Base-by-base conservation (phyloP, 441 rosid genomes). In the Breynia disticha region DNA sequence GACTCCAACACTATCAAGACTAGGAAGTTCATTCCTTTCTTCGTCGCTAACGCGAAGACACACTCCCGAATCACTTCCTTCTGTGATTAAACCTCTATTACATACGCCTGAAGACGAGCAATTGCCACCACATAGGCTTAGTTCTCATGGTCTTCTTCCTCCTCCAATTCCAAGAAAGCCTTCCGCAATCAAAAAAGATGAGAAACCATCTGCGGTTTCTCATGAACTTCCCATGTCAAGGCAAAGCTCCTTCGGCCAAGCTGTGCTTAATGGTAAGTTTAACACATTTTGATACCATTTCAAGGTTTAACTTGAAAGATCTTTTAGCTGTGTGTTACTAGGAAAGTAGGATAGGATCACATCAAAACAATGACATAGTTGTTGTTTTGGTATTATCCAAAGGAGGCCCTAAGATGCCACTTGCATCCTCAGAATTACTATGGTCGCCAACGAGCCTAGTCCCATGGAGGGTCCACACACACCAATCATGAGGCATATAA, bases 261-360 rank as follows among this genome's bases (percentile, higher is more conserved):
- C 96, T 21, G 73, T 83, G 52, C 44, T 91, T n/a, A 87, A 91
- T 61, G 98, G 98, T 90, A 60, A 68, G 78, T 70, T 18, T 14
- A 9, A 7, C 21, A 28, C 44, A 32, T 11, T n/a, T 19, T 3
- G 11, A 16, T 9, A 15, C n/a, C 42, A 18, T n/a, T 8, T 22
- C 55, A n/a, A 28, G 35, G 35, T 28, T 28, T 28, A 4, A 28
- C 8, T 28, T 28, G 35, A 28, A 2, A 28, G 5, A 9, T 28
- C 8, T 28, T 28, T 28, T 4, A 28, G 35, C 8, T 28, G 7
- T 0, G 7, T 28, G 5, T 28, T 28, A 28, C 35, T n/a, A n/a
- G n/a, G n/a, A n/a, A n/a, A n/a, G n/a, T n/a, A 28, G 8, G 7
- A 28, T 28, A 28, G 35, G 35, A 28, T 28, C 35, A 28, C 4